Percentiles rank a stretch among this genome's conserved stretches.
phyloP scores from a whole-genome alignment of 163 green algal species.

The Chlamydomonas reinhardtii region DNA sequence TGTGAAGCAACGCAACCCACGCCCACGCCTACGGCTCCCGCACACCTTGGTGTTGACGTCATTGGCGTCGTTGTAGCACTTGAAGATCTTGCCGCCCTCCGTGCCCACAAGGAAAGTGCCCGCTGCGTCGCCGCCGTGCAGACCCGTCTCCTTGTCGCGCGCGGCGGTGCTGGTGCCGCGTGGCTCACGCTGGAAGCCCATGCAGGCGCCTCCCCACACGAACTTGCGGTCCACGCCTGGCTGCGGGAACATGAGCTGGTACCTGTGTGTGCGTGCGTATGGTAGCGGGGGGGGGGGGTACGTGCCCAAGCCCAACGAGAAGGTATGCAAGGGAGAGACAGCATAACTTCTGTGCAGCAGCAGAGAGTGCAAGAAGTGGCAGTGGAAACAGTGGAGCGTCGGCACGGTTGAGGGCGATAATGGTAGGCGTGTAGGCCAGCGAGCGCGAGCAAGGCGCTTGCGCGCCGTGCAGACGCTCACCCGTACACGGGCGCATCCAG shows the following conservation, averaged over 20 bases:
- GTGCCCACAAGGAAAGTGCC: constrained; percentile 54
- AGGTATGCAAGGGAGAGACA: too few relatives aligned
- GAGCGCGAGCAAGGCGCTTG: too few relatives aligned
- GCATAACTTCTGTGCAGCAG: too few relatives aligned
- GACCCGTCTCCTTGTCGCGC: neutral
- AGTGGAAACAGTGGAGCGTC: too few relatives aligned
- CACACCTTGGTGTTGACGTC: constrained; percentile 29
- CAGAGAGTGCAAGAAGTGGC: too few relatives aligned
- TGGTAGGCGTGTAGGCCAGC: too few relatives aligned
- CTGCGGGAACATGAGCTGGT: constrained; percentile 68
- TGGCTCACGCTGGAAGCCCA: constrained; percentile 63
- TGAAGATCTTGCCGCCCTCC: constrained; percentile 73
- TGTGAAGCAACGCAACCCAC: too few relatives aligned
- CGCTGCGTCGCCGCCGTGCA: constrained; percentile 8
- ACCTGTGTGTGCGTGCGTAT: constrained; percentile 49
- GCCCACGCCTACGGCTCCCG: neutral
- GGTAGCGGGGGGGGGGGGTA: neutral
- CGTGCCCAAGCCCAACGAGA: too few relatives aligned
- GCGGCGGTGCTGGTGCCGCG: neutral
- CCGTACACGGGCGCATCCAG: constrained; percentile 68
- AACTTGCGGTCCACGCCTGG: constrained; percentile 56
- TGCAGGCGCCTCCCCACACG: constrained; percentile 67
- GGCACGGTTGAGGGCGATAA: too few relatives aligned
- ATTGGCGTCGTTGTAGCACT: constrained; percentile 66
- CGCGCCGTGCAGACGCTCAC: too few relatives aligned